Conservation (phyloP, 192 early-diverging fungal species). For the Coemansia sp. region DNA sequence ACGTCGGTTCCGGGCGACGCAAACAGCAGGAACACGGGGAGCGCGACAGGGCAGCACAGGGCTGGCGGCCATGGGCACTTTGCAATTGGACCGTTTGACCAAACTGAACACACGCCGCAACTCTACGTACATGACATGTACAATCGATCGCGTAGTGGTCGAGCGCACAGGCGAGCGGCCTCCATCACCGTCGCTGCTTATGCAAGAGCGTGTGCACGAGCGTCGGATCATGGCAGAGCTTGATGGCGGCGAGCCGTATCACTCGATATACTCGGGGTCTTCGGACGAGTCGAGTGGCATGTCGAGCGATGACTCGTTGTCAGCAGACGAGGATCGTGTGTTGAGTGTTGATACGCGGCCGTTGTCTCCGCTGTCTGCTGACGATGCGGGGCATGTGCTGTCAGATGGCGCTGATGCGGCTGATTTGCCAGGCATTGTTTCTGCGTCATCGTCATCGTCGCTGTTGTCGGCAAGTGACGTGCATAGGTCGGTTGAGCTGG, state of each 20-base stretch:
- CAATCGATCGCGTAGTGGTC: constrained; percentile 27
- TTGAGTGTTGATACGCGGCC: not conserved
- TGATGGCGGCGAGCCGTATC: not conserved
- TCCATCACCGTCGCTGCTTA: constrained; percentile 38
- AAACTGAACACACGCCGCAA: constrained; percentile 53
- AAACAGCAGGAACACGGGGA: constrained; percentile 4
- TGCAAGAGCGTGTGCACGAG: constrained; percentile 37
- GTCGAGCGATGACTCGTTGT: no score
- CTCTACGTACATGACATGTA: constrained; percentile 45
- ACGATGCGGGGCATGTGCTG: not conserved
- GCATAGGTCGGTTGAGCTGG: not conserved
- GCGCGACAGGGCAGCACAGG: constrained; percentile 1
- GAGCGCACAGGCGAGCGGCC: constrained; percentile 28
- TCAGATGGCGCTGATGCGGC: constrained; percentile 3
- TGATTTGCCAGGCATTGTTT: not conserved
- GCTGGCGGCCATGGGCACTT: constrained; percentile 31
- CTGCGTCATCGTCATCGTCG: not conserved
- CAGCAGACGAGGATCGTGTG: not conserved
- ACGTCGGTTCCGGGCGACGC: constrained; percentile 35
- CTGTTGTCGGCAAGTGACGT: not conserved
- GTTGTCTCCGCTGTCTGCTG: not conserved
- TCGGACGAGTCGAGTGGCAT: not conserved
- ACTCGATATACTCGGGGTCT: constrained; percentile 30
- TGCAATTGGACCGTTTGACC: constrained; percentile 52
- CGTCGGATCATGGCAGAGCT: constrained; percentile 3